Evolutionary conservation across 2,329 filamentous ascomycete genomes (phyloP).

Genomic region (Calonectria naviculata): DNA sequence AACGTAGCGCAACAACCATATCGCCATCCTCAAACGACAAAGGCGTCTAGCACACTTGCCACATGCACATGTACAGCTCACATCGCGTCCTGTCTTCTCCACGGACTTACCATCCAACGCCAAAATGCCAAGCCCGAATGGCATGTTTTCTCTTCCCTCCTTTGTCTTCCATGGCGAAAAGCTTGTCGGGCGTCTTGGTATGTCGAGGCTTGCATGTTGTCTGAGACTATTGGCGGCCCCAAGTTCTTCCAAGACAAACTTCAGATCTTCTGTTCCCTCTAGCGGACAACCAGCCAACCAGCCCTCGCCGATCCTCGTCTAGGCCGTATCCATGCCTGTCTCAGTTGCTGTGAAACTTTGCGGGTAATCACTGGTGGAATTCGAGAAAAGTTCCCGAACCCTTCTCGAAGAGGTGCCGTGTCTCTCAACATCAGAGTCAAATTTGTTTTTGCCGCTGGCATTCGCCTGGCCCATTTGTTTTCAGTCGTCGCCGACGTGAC

Average conservation of each 20-base stretch:
- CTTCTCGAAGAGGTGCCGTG: slow-evolving; percentile 8
- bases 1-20: neutral
- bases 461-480: neutral
- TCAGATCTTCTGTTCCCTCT: neutral
- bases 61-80: neutral
- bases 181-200: neutral
- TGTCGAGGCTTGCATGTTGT: neutral
- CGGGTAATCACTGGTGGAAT: neutral
- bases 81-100: neutral
- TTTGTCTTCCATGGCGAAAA: slow-evolving; percentile 8
- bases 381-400: slow-evolving; percentile 11
- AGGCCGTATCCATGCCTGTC: neutral
- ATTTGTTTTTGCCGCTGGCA: neutral
- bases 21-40: neutral
- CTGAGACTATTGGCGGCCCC: neutral
- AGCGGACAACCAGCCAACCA: neutral
- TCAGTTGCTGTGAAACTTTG: neutral
- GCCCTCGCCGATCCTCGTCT: neutral
- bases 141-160: neutral
- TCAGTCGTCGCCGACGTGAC: neutral
- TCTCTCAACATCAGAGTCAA: neutral
- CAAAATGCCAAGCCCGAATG: neutral
- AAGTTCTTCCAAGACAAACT: neutral
- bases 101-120: neutral
- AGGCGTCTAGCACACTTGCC: neutral